These are phyloP conservation scores for Pelargonium australe DNA, from an alignment of 441 rosid species.

Conservation along the genomic window DNA sequence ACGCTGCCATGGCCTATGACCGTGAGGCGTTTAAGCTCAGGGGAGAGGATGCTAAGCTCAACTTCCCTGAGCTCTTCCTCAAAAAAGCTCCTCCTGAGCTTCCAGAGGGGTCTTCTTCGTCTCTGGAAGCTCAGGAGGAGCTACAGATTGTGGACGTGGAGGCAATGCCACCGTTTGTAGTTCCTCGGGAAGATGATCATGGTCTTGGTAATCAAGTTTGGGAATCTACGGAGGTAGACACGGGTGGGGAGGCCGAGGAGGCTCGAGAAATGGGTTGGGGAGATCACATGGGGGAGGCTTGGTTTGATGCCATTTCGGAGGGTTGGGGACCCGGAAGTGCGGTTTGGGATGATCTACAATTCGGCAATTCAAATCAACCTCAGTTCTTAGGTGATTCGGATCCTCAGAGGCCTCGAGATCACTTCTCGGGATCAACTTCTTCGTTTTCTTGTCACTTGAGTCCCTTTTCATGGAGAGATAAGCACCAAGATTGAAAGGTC, in stretches of 20 bases:
- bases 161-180: not conserved
- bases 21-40: conserved; percentile 78
- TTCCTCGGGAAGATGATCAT: not conserved
- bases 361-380: not conserved
- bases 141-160: not conserved
- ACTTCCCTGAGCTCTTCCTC: conserved; percentile 73
- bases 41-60: conserved; percentile 77
- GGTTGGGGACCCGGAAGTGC: not conserved
- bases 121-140: not conserved
- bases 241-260: not conserved
- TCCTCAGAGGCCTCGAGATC: not conserved
- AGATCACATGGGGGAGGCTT: not conserved
- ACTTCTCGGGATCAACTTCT: not conserved
- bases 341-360: not conserved
- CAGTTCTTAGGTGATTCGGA: not conserved
- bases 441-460: not conserved
- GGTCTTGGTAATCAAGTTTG: not conserved
- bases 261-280: not conserved
- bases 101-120: not conserved
- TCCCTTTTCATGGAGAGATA: too few relatives aligned
- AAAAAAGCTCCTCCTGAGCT: conserved; percentile 33
- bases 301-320: not conserved
- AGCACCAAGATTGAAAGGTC: too few relatives aligned
- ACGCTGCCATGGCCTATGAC: conserved; percentile 86
- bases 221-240: too few relatives aligned